Evolutionary conservation across 192 early-diverging fungal genomes (phyloP).

Genomic region (Spinellus fusiger): DNA sequence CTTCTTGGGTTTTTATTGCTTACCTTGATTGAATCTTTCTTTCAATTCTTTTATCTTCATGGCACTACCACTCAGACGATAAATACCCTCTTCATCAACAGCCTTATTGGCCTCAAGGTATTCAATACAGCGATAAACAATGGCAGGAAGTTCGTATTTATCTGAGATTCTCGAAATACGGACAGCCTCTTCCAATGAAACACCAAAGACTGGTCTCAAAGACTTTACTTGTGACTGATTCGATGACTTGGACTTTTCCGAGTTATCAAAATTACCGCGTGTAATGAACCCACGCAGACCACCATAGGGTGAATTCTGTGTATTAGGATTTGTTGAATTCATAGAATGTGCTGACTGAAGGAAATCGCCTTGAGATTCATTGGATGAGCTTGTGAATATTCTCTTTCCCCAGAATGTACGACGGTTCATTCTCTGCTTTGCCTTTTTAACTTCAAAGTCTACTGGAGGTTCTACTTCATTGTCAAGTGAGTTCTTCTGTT

Average conservation of each 20-base stretch:
- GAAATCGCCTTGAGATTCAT: no score
- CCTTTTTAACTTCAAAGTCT: conserved; percentile 7
- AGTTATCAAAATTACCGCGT: neutral
- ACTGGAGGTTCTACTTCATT: neutral
- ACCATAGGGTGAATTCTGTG: neutral
- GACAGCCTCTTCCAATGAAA: conserved; percentile 77
- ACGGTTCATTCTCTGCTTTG: conserved; percentile 13
- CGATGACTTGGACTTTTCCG: neutral
- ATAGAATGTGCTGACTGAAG: neutral
- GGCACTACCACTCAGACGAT: conserved; percentile 81
- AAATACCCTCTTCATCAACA: conserved; percentile 89
- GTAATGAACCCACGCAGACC: neutral
- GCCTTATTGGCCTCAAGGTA: conserved; percentile 89
- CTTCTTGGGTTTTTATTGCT: conserved; percentile 69
- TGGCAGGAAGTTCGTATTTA: conserved; percentile 76
- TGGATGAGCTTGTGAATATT: neutral
- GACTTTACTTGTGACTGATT: neutral
- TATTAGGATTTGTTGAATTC: no score
- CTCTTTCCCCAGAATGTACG: conserved; percentile 21
- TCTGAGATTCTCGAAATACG: conserved; percentile 64
- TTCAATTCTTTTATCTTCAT: conserved; percentile 68
- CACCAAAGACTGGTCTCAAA: conserved; percentile 59
- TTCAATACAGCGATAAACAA: conserved; percentile 95
- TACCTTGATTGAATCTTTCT: conserved; percentile 64
- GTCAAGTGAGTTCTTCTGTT: neutral